These are phyloP conservation scores for Coniochaeta pulveracea DNA, from an alignment of 2,329 filamentous ascomycete species.

Conservation along the genomic window DNA sequence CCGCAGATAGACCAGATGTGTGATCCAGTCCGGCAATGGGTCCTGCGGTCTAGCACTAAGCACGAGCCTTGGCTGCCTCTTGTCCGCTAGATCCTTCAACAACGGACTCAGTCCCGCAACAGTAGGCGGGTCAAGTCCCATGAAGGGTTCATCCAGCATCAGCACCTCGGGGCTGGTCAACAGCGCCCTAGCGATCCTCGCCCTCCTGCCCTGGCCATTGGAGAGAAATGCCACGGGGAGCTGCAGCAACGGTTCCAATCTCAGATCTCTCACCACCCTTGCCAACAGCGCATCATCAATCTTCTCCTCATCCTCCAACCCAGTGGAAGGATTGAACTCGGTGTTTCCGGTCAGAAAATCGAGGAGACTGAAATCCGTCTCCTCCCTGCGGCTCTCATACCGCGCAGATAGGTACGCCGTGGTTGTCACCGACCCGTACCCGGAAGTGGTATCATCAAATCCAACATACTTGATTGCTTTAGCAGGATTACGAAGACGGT, in stretches of 20 bases:
- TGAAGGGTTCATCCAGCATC: constrained; percentile 87
- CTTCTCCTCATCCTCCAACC: constrained; percentile 28
- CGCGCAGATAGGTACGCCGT: constrained; percentile 79
- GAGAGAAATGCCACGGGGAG: constrained; percentile 85
- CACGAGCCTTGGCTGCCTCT: constrained; percentile 59
- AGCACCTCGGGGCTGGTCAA: constrained; percentile 69
- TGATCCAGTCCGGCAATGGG: constrained; percentile 80
- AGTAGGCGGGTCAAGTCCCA: constrained; percentile 86
- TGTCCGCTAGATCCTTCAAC: constrained; percentile 55
- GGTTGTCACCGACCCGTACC: constrained; percentile 37
- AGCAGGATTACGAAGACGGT: constrained; percentile 44
- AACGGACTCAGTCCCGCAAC: constrained; percentile 60
- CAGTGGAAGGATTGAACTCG: constrained; percentile 58
- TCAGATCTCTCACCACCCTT: constrained; percentile 58
- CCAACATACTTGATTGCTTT: constrained; percentile 81
- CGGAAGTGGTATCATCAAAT: constrained; percentile 63
- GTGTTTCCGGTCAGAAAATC: constrained; percentile 78
- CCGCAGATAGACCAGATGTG: constrained; percentile 64
- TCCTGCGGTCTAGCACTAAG: constrained; percentile 78
- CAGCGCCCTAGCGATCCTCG: constrained; percentile 79
- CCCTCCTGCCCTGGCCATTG: constrained; percentile 82
- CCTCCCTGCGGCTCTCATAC: constrained; percentile 80
- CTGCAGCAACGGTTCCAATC: constrained; percentile 55
- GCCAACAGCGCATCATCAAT: constrained; percentile 40
- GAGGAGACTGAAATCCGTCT: constrained; percentile 73